phyloP scores from a whole-genome alignment of 1,139 yeast genomes.

The Scheffersomyces insectosa region DNA sequence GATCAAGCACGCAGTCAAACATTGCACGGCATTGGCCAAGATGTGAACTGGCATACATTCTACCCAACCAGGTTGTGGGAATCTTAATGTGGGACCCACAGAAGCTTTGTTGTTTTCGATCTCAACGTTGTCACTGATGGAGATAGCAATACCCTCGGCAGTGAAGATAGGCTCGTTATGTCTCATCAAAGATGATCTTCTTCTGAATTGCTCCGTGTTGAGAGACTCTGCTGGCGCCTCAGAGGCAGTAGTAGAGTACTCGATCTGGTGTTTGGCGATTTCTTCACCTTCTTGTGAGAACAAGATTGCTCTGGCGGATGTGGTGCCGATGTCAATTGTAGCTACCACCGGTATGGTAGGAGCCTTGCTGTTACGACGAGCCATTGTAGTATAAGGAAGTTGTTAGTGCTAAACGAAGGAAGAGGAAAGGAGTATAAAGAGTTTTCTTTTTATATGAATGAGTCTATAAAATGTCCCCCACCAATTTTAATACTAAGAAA shows the following conservation, averaged over 20 bases:
- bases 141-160: slow-evolving; percentile 72
- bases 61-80: slow-evolving; percentile 88
- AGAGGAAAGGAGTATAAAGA: neutral
- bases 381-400: slow-evolving; percentile 21
- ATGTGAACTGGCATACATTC: slow-evolving; percentile 91
- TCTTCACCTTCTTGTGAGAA: slow-evolving; percentile 75
- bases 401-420: neutral
- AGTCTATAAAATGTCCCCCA: no score
- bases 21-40: slow-evolving; percentile 77
- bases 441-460: neutral
- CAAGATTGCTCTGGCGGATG: slow-evolving; percentile 88
- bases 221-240: slow-evolving; percentile 48
- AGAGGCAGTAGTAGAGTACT: slow-evolving; percentile 75
- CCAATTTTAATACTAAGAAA: no score
- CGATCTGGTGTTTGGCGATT: slow-evolving; percentile 85
- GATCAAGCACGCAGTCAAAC: slow-evolving; percentile 65
- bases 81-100: slow-evolving; percentile 68
- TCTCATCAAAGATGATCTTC: slow-evolving; percentile 50
- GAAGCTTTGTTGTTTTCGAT: slow-evolving; percentile 58
- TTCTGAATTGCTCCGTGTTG: slow-evolving; percentile 52
- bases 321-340: slow-evolving; percentile 89
- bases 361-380: slow-evolving; percentile 44
- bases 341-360: slow-evolving; percentile 55
- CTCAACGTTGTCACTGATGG: slow-evolving; percentile 56
- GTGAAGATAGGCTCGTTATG: slow-evolving; percentile 64